Evolutionary conservation across 768 basidiomycete genomes (phyloP), one percentile per base, ranked within the genome.

Genomic region (Pisolithus orientalis): DNA sequence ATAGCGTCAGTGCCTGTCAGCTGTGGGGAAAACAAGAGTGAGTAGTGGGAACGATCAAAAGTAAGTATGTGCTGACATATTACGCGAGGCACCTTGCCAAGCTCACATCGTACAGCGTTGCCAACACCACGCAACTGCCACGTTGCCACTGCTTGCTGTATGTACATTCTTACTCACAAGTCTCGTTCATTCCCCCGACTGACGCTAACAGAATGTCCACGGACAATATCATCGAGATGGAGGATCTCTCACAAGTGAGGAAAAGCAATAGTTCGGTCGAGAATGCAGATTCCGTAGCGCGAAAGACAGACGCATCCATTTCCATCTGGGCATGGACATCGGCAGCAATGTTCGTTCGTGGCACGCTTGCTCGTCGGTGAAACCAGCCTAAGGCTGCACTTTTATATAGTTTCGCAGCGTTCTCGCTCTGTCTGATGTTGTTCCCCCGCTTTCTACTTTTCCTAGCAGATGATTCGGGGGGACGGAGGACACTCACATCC

Each of bases 381-480:
- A 44, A n/a, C 31, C 9, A 16, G 28, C 13, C 53, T 52, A 29
- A 29, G 28, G 39, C 43, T 40, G 44, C 39, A 27, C 43, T 2
- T 34, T 32, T 45, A 46, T 46, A 24, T 55, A 78, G 74, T 53
- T 53, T 76, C n/a, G 55, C 60, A 16, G 16, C 65, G 1, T 60
- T 73, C 49, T 67, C 75, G 43, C 48, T 64, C 25, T 67, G 68
- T 58, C 68, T 82, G 45, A 61, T 78, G 4, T 60, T 80, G 31
- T 85, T 75, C 54, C 87, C 89, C 50, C 77, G 80, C 28, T 62
- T 90, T 46, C 70, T 90, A 31, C 76, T 89, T 47, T 88, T 90
- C 65, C 68, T 87, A 49, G 75, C 85, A 11, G 76, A 78, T 51
- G 70, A 77, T 3, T 66, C 71, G 45, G 67, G 66, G 8, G 69